These are phyloP conservation scores for Toxoplasma gondii DNA, from an alignment of 169 alveolate genomes.

Conservation along the genomic window DNA sequence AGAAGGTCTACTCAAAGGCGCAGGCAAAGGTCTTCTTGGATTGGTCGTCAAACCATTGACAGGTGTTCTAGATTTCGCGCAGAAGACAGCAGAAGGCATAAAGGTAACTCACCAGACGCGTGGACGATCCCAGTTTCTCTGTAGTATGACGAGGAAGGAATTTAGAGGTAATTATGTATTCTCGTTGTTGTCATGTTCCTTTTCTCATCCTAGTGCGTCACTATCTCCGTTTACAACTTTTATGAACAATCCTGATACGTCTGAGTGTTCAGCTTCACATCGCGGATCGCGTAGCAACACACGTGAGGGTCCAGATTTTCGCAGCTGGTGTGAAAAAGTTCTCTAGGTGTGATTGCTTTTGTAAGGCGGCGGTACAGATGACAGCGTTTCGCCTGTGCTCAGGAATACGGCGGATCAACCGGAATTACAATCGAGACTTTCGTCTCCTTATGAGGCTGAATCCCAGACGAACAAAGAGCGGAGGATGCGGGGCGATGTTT, in stretches of 20 bases:
- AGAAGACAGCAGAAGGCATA: conserved; percentile 78
- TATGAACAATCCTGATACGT: no score
- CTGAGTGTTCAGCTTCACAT: no score
- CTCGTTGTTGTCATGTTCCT: no score
- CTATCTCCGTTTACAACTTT: no score
- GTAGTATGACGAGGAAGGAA: background rate
- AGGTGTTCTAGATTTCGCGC: conserved; percentile 79
- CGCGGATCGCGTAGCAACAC: no score
- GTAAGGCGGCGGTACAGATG: background rate
- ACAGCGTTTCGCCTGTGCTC: background rate
- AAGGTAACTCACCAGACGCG: conserved; percentile 50
- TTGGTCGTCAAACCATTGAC: conserved; percentile 78
- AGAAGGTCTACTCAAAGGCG: conserved; percentile 74
- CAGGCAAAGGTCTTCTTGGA: conserved; percentile 77
- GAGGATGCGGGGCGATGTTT: no score
- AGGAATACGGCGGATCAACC: background rate
- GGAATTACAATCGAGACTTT: background rate
- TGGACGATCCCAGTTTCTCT: background rate
- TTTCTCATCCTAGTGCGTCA: no score
- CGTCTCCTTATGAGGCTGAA: background rate
- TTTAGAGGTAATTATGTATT: background rate
- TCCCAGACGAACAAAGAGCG: no score
- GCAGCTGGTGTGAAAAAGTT: no score
- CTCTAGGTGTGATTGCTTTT: no score
- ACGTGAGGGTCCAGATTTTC: no score